Evolutionary conservation across 139 green algal genomes (phyloP), one percentile per base, ranked within the genome.

Genomic region (Tetradesmus obliquus): DNA sequence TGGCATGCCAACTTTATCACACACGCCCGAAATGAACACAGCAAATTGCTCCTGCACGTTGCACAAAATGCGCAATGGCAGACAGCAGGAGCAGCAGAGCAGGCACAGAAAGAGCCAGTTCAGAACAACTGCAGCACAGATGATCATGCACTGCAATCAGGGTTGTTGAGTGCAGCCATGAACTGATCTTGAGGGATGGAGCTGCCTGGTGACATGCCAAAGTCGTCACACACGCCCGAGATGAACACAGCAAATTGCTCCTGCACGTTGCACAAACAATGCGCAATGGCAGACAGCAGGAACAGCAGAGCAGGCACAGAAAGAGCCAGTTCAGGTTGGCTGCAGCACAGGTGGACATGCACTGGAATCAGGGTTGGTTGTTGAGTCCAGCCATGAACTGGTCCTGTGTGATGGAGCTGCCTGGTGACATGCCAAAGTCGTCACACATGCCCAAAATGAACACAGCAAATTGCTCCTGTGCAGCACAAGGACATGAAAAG

Each of bases 401-500:
- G 9, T 1, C 9, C 86, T 84, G 71, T 13, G 71, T 90, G 54
- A 90, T 83, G 86, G 51, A 84, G 22, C 51, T 80, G 71, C 71
- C 86, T 8, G 86, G 86, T 20, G 69, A 20, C 86, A 90, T 90
- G 55, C 71, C 86, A 84, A 90, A 90, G n/a, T 90, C 86, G 3
- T 90, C 86, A 54, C 51, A 84, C 1, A 90, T 20, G 60, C 71
- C 71, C 24, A 53, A 1, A 66, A 90, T 79, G 51, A 90, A 90
- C 24, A 58, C n/a, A 15, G 84, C 58, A 58, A 62, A 89, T 58
- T 89, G 24, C 10, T 89, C 84, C 84, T 89, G 84, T 55, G n/a
- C 45, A 19, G 24, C 54, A 69, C 81, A 69, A 51, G 45, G 66
- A 20, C 83, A 88, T 54, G 55, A 88, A 19, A 17, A 74, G 57